Percentiles rank a stretch among this genome's conserved stretches.
Conservation (phyloP, 176 grass and related monocot species). For the Ensete ventricosum region DNA sequence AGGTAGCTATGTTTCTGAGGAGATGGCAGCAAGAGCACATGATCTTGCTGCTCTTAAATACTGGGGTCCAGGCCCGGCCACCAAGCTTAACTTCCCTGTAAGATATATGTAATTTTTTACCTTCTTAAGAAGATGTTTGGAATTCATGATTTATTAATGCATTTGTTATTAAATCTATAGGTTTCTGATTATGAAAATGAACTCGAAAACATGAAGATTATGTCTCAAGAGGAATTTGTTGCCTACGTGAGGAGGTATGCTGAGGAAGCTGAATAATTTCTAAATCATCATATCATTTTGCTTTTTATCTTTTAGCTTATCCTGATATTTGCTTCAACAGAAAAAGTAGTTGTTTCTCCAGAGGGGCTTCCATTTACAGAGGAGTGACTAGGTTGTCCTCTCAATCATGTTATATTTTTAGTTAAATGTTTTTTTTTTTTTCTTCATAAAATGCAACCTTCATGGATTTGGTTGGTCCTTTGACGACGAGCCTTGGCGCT, state of each 20-base stretch:
- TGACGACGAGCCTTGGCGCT: too few relatives aligned
- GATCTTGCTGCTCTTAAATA: constrained; percentile 96
- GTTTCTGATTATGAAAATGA: constrained; percentile 63
- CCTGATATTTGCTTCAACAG: constrained; percentile 24
- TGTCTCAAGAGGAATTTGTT: constrained; percentile 76
- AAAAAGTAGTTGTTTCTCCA: constrained; percentile 95
- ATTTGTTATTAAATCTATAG: constrained; percentile 21
- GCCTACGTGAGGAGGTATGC: constrained; percentile 83
- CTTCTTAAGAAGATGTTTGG: neutral
- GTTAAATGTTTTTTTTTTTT: too few relatives aligned
- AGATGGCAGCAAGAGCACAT: constrained; percentile 84
- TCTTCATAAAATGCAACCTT: too few relatives aligned
- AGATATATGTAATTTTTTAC: neutral
- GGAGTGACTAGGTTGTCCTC: constrained; percentile 82
- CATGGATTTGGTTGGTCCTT: too few relatives aligned
- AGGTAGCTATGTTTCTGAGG: constrained; percentile 91
- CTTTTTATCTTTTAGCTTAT: constrained; percentile 16
- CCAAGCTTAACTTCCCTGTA: constrained; percentile 75
- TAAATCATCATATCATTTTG: neutral
- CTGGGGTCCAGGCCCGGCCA: constrained; percentile 40
- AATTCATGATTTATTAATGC: neutral
- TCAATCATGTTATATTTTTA: constrained; percentile 17
- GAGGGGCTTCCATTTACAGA: constrained; percentile 93
- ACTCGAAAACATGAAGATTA: constrained; percentile 46
- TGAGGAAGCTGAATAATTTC: constrained; percentile 5